Evolutionary conservation across 2,329 filamentous ascomycete genomes (phyloP).

Genomic region (Podosphaera xanthii): DNA sequence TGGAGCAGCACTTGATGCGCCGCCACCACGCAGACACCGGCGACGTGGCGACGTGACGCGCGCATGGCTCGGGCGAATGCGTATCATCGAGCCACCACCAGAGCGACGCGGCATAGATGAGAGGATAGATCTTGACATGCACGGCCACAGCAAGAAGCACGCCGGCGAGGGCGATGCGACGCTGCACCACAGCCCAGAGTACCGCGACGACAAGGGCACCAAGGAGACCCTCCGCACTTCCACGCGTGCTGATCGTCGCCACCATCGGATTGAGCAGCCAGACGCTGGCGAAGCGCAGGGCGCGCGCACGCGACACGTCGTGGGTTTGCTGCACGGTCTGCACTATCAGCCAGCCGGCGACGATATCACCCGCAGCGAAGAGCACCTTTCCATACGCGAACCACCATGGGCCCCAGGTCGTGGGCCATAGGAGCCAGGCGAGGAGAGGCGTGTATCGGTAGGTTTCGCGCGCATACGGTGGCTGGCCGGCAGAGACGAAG

Average conservation of each 20-base stretch:
- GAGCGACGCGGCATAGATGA: constrained; percentile 72
- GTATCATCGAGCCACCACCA: constrained; percentile 54
- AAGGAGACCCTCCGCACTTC: constrained; percentile 77
- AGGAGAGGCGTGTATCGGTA: constrained; percentile 93
- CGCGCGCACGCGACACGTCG: constrained; percentile 22
- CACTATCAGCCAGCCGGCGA: constrained; percentile 61
- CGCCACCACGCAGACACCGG: not conserved
- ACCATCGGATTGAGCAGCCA: constrained; percentile 98
- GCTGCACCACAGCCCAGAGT: constrained; percentile 56
- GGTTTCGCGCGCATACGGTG: constrained; percentile 75
- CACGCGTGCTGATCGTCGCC: constrained; percentile 82
- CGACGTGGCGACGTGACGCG: not conserved
- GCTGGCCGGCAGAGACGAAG: constrained; percentile 40
- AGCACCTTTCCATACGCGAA: constrained; percentile 44
- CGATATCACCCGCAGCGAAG: constrained; percentile 63
- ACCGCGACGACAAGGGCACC: constrained; percentile 66
- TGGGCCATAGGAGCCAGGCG: constrained; percentile 75
- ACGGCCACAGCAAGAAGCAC: constrained; percentile 60
- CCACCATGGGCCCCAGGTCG: constrained; percentile 29
- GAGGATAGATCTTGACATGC: constrained; percentile 98
- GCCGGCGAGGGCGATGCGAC: constrained; percentile 42
- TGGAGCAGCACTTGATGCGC: constrained; percentile 23
- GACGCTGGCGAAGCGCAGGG: constrained; percentile 57
- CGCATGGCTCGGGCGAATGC: constrained; percentile 11
- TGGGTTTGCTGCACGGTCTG: constrained; percentile 23